Base-by-base conservation (phyloP, 805 yeast genomes). In the Kazachstania taianensis region DNA sequence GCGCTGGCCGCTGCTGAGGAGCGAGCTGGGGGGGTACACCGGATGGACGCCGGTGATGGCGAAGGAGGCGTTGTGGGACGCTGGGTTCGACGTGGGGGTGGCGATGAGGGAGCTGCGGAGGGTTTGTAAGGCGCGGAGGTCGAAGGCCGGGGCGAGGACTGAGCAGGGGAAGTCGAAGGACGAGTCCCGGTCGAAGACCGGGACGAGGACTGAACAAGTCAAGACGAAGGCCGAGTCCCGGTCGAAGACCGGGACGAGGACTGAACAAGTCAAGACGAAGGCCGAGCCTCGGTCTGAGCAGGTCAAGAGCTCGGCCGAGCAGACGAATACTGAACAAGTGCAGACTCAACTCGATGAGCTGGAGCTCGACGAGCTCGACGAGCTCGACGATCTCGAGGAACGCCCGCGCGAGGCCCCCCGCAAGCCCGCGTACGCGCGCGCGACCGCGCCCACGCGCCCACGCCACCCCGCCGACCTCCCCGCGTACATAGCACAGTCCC, bases 401-500 rank as follows among this genome's bases (percentile, higher is more conserved):
- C n/a, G n/a, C n/a, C n/a, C n/a, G n/a, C n/a, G n/a, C n/a, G 38
- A 40, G 22, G 33, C 43, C 13, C 48, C 42, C 25, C 50, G 26
- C 14, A 30, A 22, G 13, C 17, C 18, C 12, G 24, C 35, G 22
- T 53, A 54, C 36, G 55, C 53, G 32, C 48, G 50, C 25, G 41
- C 48, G 5, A 47, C 48, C 0, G 49, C 42, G 17, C 55, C 56
- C 13, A 53, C 55, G n/a, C 53, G 52, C 36, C 62, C 57, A 32
- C 50, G 49, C 33, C 45, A 50, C 19, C 53, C 59, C 50, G 81
- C 80, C 27, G 73, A 72, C 46, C 71, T 86, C 37, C 78, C 83
- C 43, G 73, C 72, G 36, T 96, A 87, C 49, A 56, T 89, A 72
- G 89, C 89, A 40, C 15, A 12, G 14, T 83, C 85, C 44, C 89